These are phyloP conservation scores for Meyerozyma elateridarum DNA, from an alignment of 1,139 yeast genomes.

Conservation along the genomic window DNA sequence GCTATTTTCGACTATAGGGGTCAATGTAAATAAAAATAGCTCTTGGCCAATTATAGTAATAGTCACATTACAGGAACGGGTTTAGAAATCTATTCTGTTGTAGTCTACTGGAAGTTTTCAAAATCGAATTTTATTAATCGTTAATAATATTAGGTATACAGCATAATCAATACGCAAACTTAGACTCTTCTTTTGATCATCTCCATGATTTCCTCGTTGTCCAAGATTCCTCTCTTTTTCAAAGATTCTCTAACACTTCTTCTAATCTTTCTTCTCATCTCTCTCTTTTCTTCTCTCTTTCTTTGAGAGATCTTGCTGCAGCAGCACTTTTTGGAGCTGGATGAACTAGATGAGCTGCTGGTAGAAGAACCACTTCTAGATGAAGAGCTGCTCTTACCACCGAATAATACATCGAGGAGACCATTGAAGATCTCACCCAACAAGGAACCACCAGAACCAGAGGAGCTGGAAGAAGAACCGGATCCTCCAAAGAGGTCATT, in stretches of 20 bases:
- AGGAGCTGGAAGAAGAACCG: constrained; percentile 10
- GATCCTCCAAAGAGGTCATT: constrained; percentile 14
- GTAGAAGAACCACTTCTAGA: constrained; percentile 7
- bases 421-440: constrained; percentile 9
- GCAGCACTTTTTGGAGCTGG: constrained; percentile 9
- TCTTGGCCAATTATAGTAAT: too few relatives aligned
- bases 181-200: not conserved
- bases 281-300: constrained; percentile 17
- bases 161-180: constrained; percentile 3
- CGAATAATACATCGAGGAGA: constrained; percentile 13
- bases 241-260: constrained; percentile 14
- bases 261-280: constrained; percentile 16
- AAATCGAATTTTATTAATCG: too few relatives aligned
- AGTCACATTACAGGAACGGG: too few relatives aligned
- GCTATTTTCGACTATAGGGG: too few relatives aligned
- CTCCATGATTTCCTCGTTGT: not conserved
- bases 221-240: constrained; percentile 6
- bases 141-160: constrained; percentile 3
- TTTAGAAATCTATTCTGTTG: too few relatives aligned
- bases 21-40: too few relatives aligned
- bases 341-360: constrained; percentile 6
- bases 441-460: constrained; percentile 9
- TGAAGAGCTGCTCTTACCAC: constrained; percentile 9
- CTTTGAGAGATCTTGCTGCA: constrained; percentile 9
- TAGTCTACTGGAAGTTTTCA: too few relatives aligned